Base-by-base conservation (phyloP, 78 protist species). In the Neovahlkampfia damariscottae region DNA sequence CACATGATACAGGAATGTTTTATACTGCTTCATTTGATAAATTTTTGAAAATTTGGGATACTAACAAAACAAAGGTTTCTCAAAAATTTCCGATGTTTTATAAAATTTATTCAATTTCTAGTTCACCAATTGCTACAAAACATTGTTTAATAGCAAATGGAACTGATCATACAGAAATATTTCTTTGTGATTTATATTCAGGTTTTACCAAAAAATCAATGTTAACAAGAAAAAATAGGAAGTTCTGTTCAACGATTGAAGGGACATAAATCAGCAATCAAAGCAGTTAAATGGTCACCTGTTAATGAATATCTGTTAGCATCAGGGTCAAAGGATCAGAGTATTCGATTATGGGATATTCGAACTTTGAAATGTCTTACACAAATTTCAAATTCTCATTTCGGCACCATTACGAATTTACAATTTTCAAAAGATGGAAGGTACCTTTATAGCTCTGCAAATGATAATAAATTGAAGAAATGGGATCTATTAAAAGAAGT, bases 291-390 rank as follows among this genome's bases (percentile, higher is more conserved):
- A 28, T 69, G 72, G 72, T 69, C 72, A 19, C 72, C 72, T 19
- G 67, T 30, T n/a, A 19, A 69, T 28, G 72, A 69, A 28, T 19
- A 19, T 19, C 28, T 69, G 19, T 69, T 69, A 28, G 72, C 72
- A 19, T 30, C 72, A 31, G 72, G 72, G 19, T 69, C 72, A n/a
- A 19, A 19, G 67, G 72, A 69, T 19, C 72, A 19, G 19, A 30
- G 68, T 28, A 30, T 69, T 10, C 72, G 72, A n/a, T 28, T 69
- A 28, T 69, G 72, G 72, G 72, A 69, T 19, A 19, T 69, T 19
- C 19, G 72, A 50, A 50, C n/a, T n/a, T n/a, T n/a, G n/a, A n/a
- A n/a, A n/a, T n/a, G n/a, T n/a, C n/a, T n/a, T n/a, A n/a, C n/a
- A n/a, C n/a, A n/a, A n/a, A n/a, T n/a, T n/a, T n/a, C n/a, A n/a